Conservation (phyloP, 1,284 basidiomycete species). For the Polyporus tsugae region DNA sequence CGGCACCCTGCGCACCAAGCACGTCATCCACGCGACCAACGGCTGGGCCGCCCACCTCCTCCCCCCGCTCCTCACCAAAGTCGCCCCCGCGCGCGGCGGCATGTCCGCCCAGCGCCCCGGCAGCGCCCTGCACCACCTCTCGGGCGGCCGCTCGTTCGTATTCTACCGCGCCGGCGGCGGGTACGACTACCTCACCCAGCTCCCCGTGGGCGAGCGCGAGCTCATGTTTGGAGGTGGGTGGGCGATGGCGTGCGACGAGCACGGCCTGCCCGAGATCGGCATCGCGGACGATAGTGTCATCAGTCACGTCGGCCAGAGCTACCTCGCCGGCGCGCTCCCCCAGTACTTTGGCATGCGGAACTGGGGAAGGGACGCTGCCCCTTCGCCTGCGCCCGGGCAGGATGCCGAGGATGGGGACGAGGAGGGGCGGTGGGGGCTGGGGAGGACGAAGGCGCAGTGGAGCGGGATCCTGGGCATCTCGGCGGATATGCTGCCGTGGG, state of each 20-base stretch:
- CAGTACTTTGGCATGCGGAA: constrained; percentile 52
- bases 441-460: constrained; percentile 57
- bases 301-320: constrained; percentile 44
- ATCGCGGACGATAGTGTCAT: constrained; percentile 52
- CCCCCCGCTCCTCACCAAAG: constrained; percentile 49
- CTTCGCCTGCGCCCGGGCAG: constrained; percentile 22
- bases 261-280: constrained; percentile 49
- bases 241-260: constrained; percentile 42
- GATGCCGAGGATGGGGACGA: constrained; percentile 17
- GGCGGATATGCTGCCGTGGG: constrained; percentile 54
- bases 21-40: constrained; percentile 84
- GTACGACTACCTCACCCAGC: constrained; percentile 81
- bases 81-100: constrained; percentile 65
- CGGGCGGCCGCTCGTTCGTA: constrained; percentile 60
- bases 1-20: constrained; percentile 60
- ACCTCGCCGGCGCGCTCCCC: constrained; percentile 52
- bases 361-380: constrained; percentile 48
- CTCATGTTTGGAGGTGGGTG: constrained; percentile 71
- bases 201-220: constrained; percentile 57
- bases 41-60: constrained; percentile 77
- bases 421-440: constrained; percentile 43
- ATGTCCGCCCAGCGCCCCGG: constrained; percentile 74
- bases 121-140: constrained; percentile 38
- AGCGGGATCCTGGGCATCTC: constrained; percentile 61
- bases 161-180: constrained; percentile 58